Evolutionary conservation across 2,329 filamentous ascomycete genomes (phyloP).

Genomic region (Beauveria scarabaeidicola): DNA sequence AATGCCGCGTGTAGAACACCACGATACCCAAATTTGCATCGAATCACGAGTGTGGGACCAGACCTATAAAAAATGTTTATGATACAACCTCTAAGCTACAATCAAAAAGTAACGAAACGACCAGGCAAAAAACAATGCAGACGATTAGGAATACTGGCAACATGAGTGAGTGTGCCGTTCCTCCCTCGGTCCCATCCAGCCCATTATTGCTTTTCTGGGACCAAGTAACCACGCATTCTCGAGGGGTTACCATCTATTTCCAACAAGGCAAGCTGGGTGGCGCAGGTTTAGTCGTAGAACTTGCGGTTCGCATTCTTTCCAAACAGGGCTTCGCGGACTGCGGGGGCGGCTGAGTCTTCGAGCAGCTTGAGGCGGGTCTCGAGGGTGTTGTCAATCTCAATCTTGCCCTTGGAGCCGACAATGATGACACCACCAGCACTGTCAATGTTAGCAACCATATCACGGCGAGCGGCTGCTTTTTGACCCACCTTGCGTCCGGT

Average conservation of each 20-base stretch:
- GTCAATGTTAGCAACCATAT: background rate
- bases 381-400: slow-evolving; percentile 97
- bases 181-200: background rate
- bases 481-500: slow-evolving; percentile 70
- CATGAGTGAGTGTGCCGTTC: background rate
- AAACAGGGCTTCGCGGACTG: slow-evolving; percentile 78
- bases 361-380: slow-evolving; percentile 83
- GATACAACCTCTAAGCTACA: slow-evolving; percentile 28
- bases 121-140: slow-evolving; percentile 8
- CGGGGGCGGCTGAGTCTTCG: slow-evolving; percentile 75
- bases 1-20: background rate
- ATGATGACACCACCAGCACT: slow-evolving; percentile 80
- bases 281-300: slow-evolving; percentile 68
- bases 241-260: background rate
- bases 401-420: slow-evolving; percentile 78
- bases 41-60: background rate
- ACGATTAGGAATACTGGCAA: background rate
- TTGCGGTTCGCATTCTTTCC: slow-evolving; percentile 92
- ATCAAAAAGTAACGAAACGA: slow-evolving; percentile 14
- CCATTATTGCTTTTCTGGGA: background rate
- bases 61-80: slow-evolving; percentile 20
- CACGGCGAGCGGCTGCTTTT: background rate
- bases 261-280: background rate
- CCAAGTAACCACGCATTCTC: background rate
- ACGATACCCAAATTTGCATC: background rate